Percentiles rank a stretch among this genome's conserved stretches.
These are phyloP conservation scores for Tricholoma bakamatsutake DNA, from an alignment of 768 basidiomycete species.

Conservation along the genomic window DNA sequence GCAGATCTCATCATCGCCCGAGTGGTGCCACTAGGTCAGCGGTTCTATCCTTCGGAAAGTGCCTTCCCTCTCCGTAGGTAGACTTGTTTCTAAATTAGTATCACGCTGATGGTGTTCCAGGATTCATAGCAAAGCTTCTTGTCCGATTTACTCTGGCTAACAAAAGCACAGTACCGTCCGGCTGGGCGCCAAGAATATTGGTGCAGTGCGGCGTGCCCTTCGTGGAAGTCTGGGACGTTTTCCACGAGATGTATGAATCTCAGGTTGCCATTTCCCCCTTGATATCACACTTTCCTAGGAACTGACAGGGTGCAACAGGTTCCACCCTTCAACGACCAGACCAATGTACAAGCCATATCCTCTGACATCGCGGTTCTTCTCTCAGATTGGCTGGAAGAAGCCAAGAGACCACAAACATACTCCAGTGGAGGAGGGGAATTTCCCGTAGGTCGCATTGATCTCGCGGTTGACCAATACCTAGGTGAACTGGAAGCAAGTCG, in stretches of 20 bases:
- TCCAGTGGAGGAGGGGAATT: conserved; percentile 56
- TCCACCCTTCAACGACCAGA: conserved; percentile 78
- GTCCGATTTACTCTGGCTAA: conserved; percentile 67
- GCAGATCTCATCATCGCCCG: conserved; percentile 61
- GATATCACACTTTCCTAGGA: neutral
- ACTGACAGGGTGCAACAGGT: conserved; percentile 37
- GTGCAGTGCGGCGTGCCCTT: conserved; percentile 79
- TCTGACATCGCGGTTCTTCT: conserved; percentile 79
- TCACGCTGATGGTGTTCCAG: conserved; percentile 34
- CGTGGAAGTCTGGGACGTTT: conserved; percentile 77
- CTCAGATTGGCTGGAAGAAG: conserved; percentile 75
- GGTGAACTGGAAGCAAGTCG: conserved; percentile 59
- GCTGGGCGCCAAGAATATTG: conserved; percentile 81
- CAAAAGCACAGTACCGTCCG: conserved; percentile 51
- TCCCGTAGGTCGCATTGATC: conserved; percentile 73
- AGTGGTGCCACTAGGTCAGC: conserved; percentile 68
- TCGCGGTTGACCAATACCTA: conserved; percentile 69
- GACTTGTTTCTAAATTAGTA: neutral
- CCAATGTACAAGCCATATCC: conserved; percentile 73
- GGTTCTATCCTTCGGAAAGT: conserved; percentile 87
- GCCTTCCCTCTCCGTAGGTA: conserved; percentile 82
- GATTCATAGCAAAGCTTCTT: conserved; percentile 67
- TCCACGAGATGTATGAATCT: conserved; percentile 84
- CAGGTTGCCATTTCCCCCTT: conserved; percentile 48
- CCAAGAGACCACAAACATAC: conserved; percentile 66